Evolutionary conservation across 306 rosid species (phyloP).

Genomic region (Lathyrus tuberosus): DNA sequence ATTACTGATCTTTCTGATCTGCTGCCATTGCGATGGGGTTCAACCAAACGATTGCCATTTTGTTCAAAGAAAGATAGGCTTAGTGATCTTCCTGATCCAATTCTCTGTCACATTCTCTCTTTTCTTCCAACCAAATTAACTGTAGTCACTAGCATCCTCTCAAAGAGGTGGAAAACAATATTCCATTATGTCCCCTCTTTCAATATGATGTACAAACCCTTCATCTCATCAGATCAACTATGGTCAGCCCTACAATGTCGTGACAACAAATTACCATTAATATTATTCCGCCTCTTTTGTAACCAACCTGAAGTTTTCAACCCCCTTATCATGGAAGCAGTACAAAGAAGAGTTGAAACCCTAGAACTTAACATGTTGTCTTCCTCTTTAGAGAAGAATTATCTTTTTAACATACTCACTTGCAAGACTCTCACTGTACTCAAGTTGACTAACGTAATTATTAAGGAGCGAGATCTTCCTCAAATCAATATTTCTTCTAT

Average conservation of each 20-base stretch:
- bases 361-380: background rate
- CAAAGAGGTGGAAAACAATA: background rate
- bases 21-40: too few species aligned
- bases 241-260: too few species aligned
- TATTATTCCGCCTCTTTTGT: background rate
- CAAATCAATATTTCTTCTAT: too few species aligned
- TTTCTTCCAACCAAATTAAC: background rate
- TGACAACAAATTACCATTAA: background rate
- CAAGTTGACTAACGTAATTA: too few species aligned
- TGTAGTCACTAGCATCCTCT: background rate
- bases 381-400: background rate
- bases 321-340: background rate
- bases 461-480: too few species aligned
- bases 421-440: too few species aligned
- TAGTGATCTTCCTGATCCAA: background rate
- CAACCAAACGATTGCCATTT: too few species aligned
- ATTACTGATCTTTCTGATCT: background rate
- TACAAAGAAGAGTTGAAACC: background rate
- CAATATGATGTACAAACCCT: background rate
- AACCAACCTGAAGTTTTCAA: background rate
- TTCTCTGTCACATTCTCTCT: background rate
- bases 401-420: background rate
- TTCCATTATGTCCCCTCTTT: background rate
- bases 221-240: too few species aligned
- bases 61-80: too few species aligned